Evolutionary conservation across 129 eudicot genomes (phyloP).

Genomic region (carrot (Daucus carota)): DH1_v3.0 NC_030381.2:34445001-34445500

Average conservation of each 20-base stretch:
- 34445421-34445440: slow-evolving; percentile 32
- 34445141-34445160: slow-evolving; percentile 30
- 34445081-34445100: slow-evolving; percentile 59
- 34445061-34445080: slow-evolving; percentile 47
- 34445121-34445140: slow-evolving; percentile 39
- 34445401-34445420: slow-evolving; percentile 24
- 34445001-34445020: slow-evolving; percentile 30
- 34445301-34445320: background rate
- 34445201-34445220: slow-evolving; percentile 57
- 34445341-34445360: slow-evolving; percentile 55
- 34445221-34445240: slow-evolving; percentile 44
- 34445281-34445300: background rate
- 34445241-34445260: slow-evolving; percentile 31
- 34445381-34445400: slow-evolving; percentile 34
- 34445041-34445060: slow-evolving; percentile 79
- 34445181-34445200: slow-evolving; percentile 38
- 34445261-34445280: slow-evolving; percentile 3
- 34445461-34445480: slow-evolving; percentile 54
- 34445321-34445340: slow-evolving; percentile 36
- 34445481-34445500: slow-evolving; percentile 33
- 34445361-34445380: slow-evolving; percentile 42
- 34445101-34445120: slow-evolving; percentile 52
- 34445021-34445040: slow-evolving; percentile 68
- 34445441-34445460: slow-evolving; percentile 29
- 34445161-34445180: slow-evolving; percentile 34